Conservation (phyloP, 2,329 filamentous ascomycete genomes). For the Ascochyta clinopodiicola region DNA sequence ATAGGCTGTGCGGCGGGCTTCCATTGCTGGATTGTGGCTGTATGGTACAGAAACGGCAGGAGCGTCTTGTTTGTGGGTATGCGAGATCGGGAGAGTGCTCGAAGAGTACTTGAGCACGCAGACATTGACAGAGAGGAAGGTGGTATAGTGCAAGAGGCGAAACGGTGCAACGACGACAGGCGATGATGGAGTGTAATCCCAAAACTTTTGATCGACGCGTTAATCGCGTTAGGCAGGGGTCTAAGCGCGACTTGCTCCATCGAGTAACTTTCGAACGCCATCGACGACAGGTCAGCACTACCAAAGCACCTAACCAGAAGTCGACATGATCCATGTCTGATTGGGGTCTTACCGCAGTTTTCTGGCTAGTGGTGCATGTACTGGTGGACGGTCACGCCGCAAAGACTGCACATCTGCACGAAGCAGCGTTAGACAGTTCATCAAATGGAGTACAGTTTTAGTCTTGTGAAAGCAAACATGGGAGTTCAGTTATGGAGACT, state of each 20-base stretch:
- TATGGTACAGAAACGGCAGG: conserved; percentile 75
- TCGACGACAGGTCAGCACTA: conserved; percentile 10
- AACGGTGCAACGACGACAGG: background rate
- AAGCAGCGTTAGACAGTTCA: background rate
- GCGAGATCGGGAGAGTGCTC: conserved; percentile 42
- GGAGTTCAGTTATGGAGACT: background rate
- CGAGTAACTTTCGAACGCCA: conserved; percentile 1
- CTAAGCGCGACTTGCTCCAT: conserved; percentile 10
- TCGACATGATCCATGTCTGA: background rate
- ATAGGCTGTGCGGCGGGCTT: conserved; percentile 24
- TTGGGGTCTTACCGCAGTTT: background rate
- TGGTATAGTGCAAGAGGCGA: background rate
- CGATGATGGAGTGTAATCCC: conserved; percentile 3
- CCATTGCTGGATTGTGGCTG: conserved; percentile 63
- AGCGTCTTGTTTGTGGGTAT: conserved; percentile 51
- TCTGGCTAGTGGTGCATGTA: too few species aligned
- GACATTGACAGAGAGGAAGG: conserved; percentile 33
- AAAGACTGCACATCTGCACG: background rate
- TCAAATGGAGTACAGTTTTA: too few species aligned
- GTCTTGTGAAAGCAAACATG: background rate
- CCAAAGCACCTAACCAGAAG: background rate
- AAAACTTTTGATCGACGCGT: conserved; percentile 11
- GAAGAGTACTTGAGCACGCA: conserved; percentile 38
- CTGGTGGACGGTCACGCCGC: background rate
- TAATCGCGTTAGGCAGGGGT: conserved; percentile 7